Base-by-base conservation (phyloP, 2,329 filamentous ascomycete species). In the Colletotrichum cuscutae region DNA sequence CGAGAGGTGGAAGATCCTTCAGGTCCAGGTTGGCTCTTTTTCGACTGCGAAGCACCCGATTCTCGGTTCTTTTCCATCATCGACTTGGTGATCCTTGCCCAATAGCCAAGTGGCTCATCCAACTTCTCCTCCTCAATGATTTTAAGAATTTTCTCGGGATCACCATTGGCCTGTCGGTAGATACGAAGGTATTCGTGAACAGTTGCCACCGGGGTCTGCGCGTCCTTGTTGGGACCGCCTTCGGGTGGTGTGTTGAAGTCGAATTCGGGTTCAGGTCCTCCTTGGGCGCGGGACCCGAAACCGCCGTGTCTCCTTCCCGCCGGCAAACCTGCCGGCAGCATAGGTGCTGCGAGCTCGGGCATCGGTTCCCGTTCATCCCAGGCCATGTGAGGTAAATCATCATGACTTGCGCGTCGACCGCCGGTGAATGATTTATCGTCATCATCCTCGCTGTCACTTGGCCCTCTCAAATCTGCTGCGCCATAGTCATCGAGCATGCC, bases 91-190 rank as follows among this genome's bases (percentile, higher is more conserved):
- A 89, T 83, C 37, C 86, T 84, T 12, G 92, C 85, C 84, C 91
- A 90, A 79, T 90, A 89, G 12, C 84, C 83, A 42, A 94, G 84
- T 62, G 88, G 87, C 12, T 90, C 88, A 68, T 89, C 85, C 2
- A 90, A 85, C 5, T 88, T 86, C 76, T 93, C 90, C 49, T 89
- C 86, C 52, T 88, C 86, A 37, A 93, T 90, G 26, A 93, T 89
- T 53, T 86, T 83, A 3, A 92, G 76, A 30, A 93, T 89, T 71
- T 86, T 86, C 46, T 88, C 84, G 0, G 87, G 86, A 76, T 93
- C 87, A 5, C 91, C 91, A 56, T 86, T 86, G 1, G 90, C 90
- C 68, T 89, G 88, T 54, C 86, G 85, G 80, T 90, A 92, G 49
- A 89, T 91, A 68, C 84, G 86, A 76, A 88, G 83, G 80, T 83